Percentiles rank a stretch among this genome's conserved stretches.
phyloP scores from a whole-genome alignment of 2,329 filamentous ascomycete genomes.

The Cephalotrichum gorgonifer region DNA sequence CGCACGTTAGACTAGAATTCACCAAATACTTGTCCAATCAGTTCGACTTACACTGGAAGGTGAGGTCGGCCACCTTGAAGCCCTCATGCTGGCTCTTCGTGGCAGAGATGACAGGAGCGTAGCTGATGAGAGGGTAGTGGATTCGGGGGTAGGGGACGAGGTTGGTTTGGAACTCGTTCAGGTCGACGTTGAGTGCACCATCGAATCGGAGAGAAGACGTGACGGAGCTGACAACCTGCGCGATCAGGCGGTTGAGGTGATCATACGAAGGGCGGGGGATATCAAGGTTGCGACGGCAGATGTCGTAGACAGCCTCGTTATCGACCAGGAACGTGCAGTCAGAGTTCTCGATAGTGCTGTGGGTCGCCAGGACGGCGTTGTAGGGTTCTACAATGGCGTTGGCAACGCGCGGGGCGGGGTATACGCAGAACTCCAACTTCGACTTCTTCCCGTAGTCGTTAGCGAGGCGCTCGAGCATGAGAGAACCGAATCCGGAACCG shows the following conservation, averaged over 20 bases:
- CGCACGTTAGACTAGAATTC: background rate
- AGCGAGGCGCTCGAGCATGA: constrained; percentile 62
- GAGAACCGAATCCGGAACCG: constrained; percentile 62
- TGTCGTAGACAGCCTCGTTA: constrained; percentile 67
- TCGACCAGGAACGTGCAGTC: constrained; percentile 70
- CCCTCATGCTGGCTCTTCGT: constrained; percentile 76
- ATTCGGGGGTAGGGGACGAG: constrained; percentile 64
- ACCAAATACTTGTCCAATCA: background rate
- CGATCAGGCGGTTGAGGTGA: constrained; percentile 63
- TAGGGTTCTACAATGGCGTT: constrained; percentile 65
- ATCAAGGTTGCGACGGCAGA: constrained; percentile 62
- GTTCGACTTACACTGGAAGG: constrained; percentile 54
- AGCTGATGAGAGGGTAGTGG: constrained; percentile 65
- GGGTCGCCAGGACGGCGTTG: constrained; percentile 63
- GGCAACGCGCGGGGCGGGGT: constrained; percentile 59
- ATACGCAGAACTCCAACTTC: constrained; percentile 66
- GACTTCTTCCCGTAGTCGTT: constrained; percentile 68
- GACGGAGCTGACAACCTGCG: constrained; percentile 66
- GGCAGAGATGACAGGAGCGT: constrained; percentile 60
- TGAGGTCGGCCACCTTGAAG: constrained; percentile 74
- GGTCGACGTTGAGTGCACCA: constrained; percentile 61
- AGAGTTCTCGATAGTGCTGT: constrained; percentile 69
- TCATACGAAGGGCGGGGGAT: constrained; percentile 60
- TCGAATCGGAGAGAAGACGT: constrained; percentile 64
- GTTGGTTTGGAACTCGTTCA: constrained; percentile 73